Base-by-base conservation (phyloP, 1,139 yeast species). In the Sugiyamaella japonica region DNA sequence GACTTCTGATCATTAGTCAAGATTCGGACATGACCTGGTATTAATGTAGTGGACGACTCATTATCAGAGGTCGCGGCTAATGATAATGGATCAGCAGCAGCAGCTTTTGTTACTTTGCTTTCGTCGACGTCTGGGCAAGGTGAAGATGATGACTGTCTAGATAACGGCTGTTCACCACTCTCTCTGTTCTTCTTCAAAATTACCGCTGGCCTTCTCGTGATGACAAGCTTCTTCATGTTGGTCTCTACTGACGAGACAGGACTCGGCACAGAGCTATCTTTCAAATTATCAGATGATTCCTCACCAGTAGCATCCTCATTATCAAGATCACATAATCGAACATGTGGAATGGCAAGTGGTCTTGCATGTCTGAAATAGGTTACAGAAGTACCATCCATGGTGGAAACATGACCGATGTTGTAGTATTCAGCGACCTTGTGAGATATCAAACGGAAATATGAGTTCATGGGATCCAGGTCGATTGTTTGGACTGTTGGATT, bases 401-500 rank as follows among this genome's bases (percentile, higher is more conserved):
- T 73, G 31, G 80, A 62, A 6, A 75, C 74, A 61, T 82, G 86
- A 15, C 80, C 82, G 54, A 86, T 68, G 28, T 76, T 73, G 64
- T 85, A 85, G 66, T 84, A 84, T 40, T 83, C 86, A 13, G 90
- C 87, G 32, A 85, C 70, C 59, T 85, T 86, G 67, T 86, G 90
- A 0, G 85, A 77, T 53, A 86, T 69, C 39, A 86, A 70, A 60
- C 91, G 71, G 61, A 82, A 84, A 66, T 83, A 86, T 1, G 89
- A 83, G 67, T 86, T 86, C 76, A 82, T 75, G 28, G 77, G 84
- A 66, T 64, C 77, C 63, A 81, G 63, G 51, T 78, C 75, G 66
- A 78, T 75, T 0, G 81, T 74, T 44, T 73, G 76, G 1, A 73
- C 74, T 36, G 60, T 64, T 2, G 75, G 69, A 6, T 65, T 60